Evolutionary conservation across 208 protist species (phyloP).

Genomic region (Trypanosomatidae sp.): DNA sequence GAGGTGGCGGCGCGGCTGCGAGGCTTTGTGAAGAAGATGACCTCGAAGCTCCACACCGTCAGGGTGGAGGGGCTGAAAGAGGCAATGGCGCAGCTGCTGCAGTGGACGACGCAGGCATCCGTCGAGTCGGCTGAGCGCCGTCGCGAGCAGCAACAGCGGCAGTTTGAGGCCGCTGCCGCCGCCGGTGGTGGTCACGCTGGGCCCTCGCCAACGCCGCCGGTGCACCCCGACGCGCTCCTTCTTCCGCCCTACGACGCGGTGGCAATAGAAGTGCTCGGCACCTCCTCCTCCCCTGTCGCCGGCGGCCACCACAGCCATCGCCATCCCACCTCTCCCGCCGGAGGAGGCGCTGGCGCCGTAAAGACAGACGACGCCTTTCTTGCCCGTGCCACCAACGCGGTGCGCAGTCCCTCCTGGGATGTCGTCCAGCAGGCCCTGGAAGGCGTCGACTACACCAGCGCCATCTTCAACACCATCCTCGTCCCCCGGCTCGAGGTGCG

Average conservation of each 20-base stretch:
- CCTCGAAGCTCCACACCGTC: conserved; percentile 53
- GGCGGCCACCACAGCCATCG: background rate
- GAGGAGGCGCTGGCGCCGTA: too few species aligned
- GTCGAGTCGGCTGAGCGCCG: conserved; percentile 44
- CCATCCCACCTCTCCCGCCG: background rate
- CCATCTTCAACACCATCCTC: conserved; percentile 66
- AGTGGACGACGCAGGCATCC: conserved; percentile 50
- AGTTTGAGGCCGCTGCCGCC: background rate
- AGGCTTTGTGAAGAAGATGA: conserved; percentile 48
- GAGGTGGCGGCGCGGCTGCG: conserved; percentile 53
- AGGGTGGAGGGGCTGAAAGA: conserved; percentile 67
- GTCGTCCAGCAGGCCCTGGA: conserved; percentile 65
- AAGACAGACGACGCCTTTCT: background rate
- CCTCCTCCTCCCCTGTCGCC: conserved; percentile 5
- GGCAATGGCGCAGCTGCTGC: conserved; percentile 43
- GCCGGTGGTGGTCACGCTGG: too few species aligned
- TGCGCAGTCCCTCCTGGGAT: conserved; percentile 48
- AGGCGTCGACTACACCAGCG: conserved; percentile 54
- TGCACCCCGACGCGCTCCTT: background rate
- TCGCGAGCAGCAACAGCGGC: background rate
- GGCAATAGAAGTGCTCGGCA: conserved; percentile 45
- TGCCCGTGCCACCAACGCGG: background rate
- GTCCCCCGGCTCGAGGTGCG: conserved; percentile 54
- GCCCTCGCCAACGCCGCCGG: background rate
- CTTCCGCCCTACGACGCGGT: conserved; percentile 63